phyloP scores from a whole-genome alignment of 2,329 filamentous ascomycete species.

The Monilinia fructicola region DNA sequence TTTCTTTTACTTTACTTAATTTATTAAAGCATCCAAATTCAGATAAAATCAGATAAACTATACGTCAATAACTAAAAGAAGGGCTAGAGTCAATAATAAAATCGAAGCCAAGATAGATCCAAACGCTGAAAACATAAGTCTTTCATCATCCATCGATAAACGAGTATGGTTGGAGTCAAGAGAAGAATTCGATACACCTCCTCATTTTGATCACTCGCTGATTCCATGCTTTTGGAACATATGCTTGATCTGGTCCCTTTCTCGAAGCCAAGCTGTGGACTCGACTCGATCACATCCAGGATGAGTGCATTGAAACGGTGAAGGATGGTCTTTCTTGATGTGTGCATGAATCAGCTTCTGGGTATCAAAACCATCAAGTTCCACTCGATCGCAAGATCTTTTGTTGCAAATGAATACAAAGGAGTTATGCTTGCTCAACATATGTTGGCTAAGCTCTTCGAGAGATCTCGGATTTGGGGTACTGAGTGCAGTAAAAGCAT shows the following conservation, averaged over 20 bases:
- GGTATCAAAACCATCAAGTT: slow-evolving; percentile 4
- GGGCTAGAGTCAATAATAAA: not conserved
- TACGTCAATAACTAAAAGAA: not conserved
- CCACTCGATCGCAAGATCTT: not conserved
- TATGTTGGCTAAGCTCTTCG: slow-evolving; percentile 1
- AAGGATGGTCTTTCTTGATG: slow-evolving; percentile 28
- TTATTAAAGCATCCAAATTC: not conserved
- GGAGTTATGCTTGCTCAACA: not conserved
- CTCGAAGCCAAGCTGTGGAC: slow-evolving; percentile 28
- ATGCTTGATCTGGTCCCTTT: slow-evolving; percentile 29
- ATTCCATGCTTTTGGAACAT: slow-evolving; percentile 11
- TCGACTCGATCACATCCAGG: slow-evolving; percentile 29
- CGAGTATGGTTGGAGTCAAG: too few species aligned
- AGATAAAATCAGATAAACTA: not conserved
- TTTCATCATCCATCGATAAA: not conserved
- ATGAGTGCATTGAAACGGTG: slow-evolving; percentile 27
- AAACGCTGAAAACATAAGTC: not conserved
- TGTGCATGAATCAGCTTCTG: slow-evolving; percentile 26
- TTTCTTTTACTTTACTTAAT: not conserved
- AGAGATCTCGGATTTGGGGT: not conserved
- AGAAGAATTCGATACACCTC: too few species aligned
- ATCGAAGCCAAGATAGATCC: too few species aligned
- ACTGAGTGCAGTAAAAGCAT: accelerated
- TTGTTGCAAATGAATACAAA: not conserved
- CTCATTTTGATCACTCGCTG: not conserved